These are phyloP conservation scores for Teratosphaeriaceae sp. DNA, from an alignment of 2,329 filamentous ascomycete species.

Conservation along the genomic window DNA sequence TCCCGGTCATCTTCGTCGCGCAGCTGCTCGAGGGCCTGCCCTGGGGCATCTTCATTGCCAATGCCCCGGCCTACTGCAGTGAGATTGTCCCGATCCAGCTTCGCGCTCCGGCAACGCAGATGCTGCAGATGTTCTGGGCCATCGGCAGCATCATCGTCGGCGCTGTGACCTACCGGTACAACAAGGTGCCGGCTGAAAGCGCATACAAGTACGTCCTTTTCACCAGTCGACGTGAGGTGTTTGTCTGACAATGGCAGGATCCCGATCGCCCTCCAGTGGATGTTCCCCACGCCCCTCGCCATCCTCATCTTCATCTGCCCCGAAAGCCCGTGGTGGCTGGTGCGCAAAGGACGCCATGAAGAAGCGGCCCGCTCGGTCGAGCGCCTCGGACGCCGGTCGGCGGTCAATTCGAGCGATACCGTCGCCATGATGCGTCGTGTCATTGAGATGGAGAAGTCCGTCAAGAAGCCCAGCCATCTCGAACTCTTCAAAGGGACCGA, in stretches of 20 bases:
- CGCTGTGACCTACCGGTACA: constrained; percentile 50
- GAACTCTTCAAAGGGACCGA: constrained; percentile 53
- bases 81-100: constrained; percentile 56
- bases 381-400: constrained; percentile 43
- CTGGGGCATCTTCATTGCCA: constrained; percentile 62
- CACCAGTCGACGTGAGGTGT: not conserved
- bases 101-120: constrained; percentile 53
- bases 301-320: constrained; percentile 47
- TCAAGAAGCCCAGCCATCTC: constrained; percentile 41
- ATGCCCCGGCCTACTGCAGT: constrained; percentile 55
- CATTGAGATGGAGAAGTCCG: constrained; percentile 47
- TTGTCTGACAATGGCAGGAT: constrained; percentile 35
- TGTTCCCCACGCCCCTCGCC: constrained; percentile 51
- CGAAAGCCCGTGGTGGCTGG: constrained; percentile 50
- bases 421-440: constrained; percentile 55
- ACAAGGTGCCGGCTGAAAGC: constrained; percentile 26
- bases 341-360: constrained; percentile 42
- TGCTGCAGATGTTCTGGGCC: constrained; percentile 61
- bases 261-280: constrained; percentile 53
- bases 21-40: constrained; percentile 57
- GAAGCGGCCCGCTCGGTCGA: constrained; percentile 41
- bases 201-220: constrained; percentile 40
- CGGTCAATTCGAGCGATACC: constrained; percentile 36
- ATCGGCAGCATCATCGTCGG: constrained; percentile 56
- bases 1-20: constrained; percentile 42